Conservation (phyloP, 2,329 filamentous ascomycete species). For the Venturia asperata region DNA sequence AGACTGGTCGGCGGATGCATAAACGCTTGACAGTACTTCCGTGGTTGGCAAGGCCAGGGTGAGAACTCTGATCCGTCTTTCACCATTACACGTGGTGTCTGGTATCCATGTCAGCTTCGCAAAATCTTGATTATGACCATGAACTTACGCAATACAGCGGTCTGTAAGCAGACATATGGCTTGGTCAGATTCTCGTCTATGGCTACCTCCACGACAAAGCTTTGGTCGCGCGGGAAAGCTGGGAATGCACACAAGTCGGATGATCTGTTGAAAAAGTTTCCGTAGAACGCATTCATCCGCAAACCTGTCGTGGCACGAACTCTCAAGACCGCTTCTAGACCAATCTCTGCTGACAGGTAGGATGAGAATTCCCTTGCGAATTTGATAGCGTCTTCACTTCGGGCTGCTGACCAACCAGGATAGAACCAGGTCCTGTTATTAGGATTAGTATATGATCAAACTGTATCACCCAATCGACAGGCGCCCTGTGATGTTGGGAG, state of each 20-base stretch:
- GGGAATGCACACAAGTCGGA: slow-evolving; percentile 97
- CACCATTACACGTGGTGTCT: slow-evolving; percentile 92
- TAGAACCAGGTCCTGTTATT: slow-evolving; percentile 74
- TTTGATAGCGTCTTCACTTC: slow-evolving; percentile 93
- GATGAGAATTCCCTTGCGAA: slow-evolving; percentile 96
- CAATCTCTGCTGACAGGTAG: slow-evolving; percentile 93
- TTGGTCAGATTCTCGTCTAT: slow-evolving; percentile 93
- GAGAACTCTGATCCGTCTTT: slow-evolving; percentile 88
- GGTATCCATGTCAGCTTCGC: slow-evolving; percentile 30
- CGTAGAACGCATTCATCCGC: slow-evolving; percentile 96
- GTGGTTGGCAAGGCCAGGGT: slow-evolving; percentile 91
- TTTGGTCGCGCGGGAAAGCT: slow-evolving; percentile 93
- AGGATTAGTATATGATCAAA: not conserved
- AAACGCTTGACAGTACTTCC: slow-evolving; percentile 80
- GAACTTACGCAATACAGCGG: slow-evolving; percentile 60
- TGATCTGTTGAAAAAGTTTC: slow-evolving; percentile 98
- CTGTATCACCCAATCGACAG: no score
- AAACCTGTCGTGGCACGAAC: slow-evolving; percentile 91
- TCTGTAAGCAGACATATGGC: slow-evolving; percentile 85
- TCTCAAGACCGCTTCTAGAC: slow-evolving; percentile 88
- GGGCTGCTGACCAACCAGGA: slow-evolving; percentile 91
- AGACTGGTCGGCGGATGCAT: slow-evolving; percentile 88
- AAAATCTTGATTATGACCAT: no score
- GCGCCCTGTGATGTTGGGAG: not conserved
- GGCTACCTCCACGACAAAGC: slow-evolving; percentile 94